Base-by-base conservation (phyloP, 2,329 filamentous ascomycete genomes). In the Fusarium drepaniforme region DNA sequence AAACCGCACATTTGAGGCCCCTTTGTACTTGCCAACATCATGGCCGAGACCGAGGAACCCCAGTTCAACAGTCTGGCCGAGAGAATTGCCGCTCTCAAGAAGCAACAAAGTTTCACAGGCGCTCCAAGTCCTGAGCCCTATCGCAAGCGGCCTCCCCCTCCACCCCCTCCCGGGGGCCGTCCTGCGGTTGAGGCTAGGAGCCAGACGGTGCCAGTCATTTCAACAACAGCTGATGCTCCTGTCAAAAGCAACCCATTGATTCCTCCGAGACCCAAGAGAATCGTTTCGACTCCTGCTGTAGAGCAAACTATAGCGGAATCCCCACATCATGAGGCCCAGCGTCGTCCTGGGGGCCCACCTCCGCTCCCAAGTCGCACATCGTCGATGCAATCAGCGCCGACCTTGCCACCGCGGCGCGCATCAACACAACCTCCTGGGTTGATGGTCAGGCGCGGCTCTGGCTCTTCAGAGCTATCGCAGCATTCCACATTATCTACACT, bases 51-150 rank as follows among this genome's bases (percentile, higher is more conserved):
- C 53, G 89, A 91, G 76, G 90, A 92, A 78, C 90, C 90, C 44
- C 88, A 88, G 71, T 92, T 90, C 81, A 90, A 85, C 68, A 88
- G 88, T 9, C 85, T 93, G 30, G 87, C 89, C 6, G 90, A 92
- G 81, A 87, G 91, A 63, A 92, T 92, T 72, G 90, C 90, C 12
- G 91, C 91, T 35, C 85, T 93, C 73, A 92, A 92, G 75, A 83
- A 85, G 78, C 88, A 92, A 81, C 89, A 90, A 82, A 89, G 89
- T 84, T 90, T 92, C 83, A 84, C 83, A 83, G 84, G 83, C 64
- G 71, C 82, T 12, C 83, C 83, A 37, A 79, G 83, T 16, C 82
- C 84, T 25, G 81, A 82, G 64, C 82, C 85, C 28, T 83, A 85
- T 30, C 87, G 86, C 86, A 88, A 71, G 65, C 73, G 80, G 53